Base-by-base conservation (phyloP, 148 eudicot genomes). In the Oxyria digyna region DNA sequence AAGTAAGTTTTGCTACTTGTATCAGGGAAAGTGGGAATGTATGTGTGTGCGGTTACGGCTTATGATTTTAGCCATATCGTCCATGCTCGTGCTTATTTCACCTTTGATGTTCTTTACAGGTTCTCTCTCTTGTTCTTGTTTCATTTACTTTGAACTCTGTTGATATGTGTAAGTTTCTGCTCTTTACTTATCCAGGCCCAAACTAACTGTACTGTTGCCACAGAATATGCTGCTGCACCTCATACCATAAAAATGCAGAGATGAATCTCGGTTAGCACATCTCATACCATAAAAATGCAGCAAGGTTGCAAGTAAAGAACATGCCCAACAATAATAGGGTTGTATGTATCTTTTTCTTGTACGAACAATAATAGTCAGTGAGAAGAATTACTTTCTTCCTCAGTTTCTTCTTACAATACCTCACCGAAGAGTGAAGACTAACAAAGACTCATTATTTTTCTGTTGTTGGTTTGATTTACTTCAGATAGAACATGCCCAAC, bases 401-500 rank as follows among this genome's bases (percentile, higher is more conserved):
- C n/a, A n/a, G n/a, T n/a, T n/a, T n/a, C n/a, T n/a, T 17, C 50
- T 46, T 52, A 23, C 14, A 27, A 23, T 52, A 52, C 31, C 15
- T 23, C 6, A 11, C 57, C 18, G 23, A 9, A 24, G 10, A 10
- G 23, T n/a, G n/a, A n/a, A n/a, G n/a, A n/a, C 12, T 23, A 9
- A 23, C 14, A 24, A 9, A 11, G 29, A 15, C 21, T 66, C 21
- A 33, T 63, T 9, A 24, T 9, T 38, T 38, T 9, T 66, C 3
- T 37, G 43, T 38, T n/a, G 42, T 66, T 55, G 42, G 40, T 67
- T 37, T 67, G 67, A 67, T 4, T 71, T 41, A 27, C 80, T 80
- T 77, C 87, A 94, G 99, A 87, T 95, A 74, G 99, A 95, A 75
- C 99, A 95, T 84, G 94, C 96, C 74, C 99, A 95, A 81, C 99